Conservation (phyloP, 2,329 filamentous ascomycete genomes). For the Rasamsonia emersonii region DNA sequence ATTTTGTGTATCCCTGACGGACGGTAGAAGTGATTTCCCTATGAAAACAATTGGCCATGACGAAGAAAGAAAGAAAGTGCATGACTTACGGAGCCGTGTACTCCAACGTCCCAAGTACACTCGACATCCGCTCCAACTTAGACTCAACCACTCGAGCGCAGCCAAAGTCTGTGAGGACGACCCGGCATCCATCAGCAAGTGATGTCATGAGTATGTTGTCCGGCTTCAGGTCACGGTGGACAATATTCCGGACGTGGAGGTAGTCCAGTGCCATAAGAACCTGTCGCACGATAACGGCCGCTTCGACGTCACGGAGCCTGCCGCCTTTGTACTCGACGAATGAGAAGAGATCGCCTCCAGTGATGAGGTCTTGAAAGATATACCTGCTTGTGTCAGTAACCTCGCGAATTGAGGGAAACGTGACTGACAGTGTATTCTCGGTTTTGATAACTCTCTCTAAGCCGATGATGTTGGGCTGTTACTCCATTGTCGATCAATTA, state of each 20-base stretch:
- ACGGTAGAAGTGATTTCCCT: constrained; percentile 18
- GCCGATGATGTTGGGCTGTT: constrained; percentile 50
- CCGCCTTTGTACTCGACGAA: constrained; percentile 45
- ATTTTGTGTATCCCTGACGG: constrained; percentile 43
- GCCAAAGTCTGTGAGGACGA: constrained; percentile 56
- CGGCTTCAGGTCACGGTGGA: constrained; percentile 56
- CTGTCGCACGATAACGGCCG: constrained; percentile 48
- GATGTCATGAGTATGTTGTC: constrained; percentile 56
- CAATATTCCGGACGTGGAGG: constrained; percentile 46
- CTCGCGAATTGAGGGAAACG: neutral
- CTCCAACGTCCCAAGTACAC: constrained; percentile 47
- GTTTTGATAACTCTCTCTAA: constrained; percentile 50
- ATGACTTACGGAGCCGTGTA: constrained; percentile 54
- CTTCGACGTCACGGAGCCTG: constrained; percentile 40
- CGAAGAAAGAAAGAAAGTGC: too few species aligned
- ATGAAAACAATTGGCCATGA: constrained; percentile 3
- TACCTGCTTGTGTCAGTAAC: constrained; percentile 34
- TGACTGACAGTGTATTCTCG: constrained; percentile 40
- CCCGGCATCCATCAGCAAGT: constrained; percentile 39
- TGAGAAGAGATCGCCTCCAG: constrained; percentile 54
- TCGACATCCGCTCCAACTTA: constrained; percentile 41
- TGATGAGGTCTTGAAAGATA: constrained; percentile 53
- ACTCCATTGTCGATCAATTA: too few species aligned
- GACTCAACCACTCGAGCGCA: constrained; percentile 36
- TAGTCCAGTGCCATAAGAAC: constrained; percentile 51